Percentiles rank a stretch among this genome's conserved stretches.
Evolutionary conservation across 2,329 filamentous ascomycete genomes (phyloP).

Genomic region (Colletotrichum nymphaeae): DNA sequence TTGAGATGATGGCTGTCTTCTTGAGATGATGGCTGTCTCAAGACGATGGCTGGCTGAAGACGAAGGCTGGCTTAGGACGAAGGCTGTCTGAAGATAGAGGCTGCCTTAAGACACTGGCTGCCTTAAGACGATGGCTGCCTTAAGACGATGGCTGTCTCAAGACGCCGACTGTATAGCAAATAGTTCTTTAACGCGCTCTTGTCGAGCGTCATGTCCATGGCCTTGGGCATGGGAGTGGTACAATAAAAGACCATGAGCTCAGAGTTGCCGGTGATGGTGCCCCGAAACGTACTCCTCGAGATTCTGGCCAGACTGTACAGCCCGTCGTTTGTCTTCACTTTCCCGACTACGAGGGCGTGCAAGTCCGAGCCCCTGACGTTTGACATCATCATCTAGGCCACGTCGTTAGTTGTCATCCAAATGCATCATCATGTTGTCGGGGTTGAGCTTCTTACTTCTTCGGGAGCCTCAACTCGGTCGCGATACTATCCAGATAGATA

Average conservation of each 20-base stretch:
- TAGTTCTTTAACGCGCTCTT: background rate
- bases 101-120: too few relatives aligned
- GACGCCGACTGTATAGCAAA: too few relatives aligned
- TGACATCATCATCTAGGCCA: background rate
- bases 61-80: too few relatives aligned
- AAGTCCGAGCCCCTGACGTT: background rate
- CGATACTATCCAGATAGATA: background rate
- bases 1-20: too few relatives aligned
- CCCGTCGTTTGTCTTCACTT: background rate
- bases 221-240: background rate
- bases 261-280: background rate
- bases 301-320: background rate
- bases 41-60: too few relatives aligned
- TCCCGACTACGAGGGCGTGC: background rate
- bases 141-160: too few relatives aligned
- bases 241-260: background rate
- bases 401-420: background rate
- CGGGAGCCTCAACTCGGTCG: background rate
- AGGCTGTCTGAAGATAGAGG: too few relatives aligned
- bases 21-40: too few relatives aligned
- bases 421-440: background rate
- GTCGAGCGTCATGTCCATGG: background rate
- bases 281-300: background rate
- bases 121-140: too few relatives aligned
- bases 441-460: background rate